Percentiles rank a stretch among this genome's conserved stretches.
Evolutionary conservation across 441 rosid species (phyloP).

Genomic region (Gossypium schwendimanii): DNA sequence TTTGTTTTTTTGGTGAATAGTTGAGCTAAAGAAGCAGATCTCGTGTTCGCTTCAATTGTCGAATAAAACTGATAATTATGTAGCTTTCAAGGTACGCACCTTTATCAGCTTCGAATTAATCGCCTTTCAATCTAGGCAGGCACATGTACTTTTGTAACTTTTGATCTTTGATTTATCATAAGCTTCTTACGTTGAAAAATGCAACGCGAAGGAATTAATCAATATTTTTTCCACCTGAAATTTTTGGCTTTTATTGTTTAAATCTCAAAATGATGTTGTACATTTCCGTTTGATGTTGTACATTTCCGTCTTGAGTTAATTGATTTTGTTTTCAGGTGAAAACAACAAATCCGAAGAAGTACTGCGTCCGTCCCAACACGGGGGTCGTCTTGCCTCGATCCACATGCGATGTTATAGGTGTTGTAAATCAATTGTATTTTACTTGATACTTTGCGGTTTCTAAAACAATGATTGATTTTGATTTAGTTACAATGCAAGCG

Average conservation of each 20-base stretch:
- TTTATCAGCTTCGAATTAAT: not conserved
- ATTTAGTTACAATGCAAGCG: conserved; percentile 75
- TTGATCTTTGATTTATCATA: not conserved
- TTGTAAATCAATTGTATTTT: not conserved
- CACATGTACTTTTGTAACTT: not conserved
- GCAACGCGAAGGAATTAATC: not conserved
- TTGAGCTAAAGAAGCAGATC: conserved; percentile 86
- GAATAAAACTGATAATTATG: conserved; percentile 55
- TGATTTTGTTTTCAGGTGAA: conserved; percentile 45
- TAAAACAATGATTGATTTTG: not conserved
- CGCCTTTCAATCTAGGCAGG: not conserved
- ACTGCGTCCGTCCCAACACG: conserved; percentile 70
- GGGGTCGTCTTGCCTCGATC: conserved; percentile 69
- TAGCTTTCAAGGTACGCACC: conserved; percentile 53
- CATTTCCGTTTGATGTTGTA: too few species aligned
- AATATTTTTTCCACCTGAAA: not conserved
- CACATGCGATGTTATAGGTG: conserved; percentile 57
- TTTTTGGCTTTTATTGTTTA: not conserved
- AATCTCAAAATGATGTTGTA: not conserved
- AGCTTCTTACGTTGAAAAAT: not conserved
- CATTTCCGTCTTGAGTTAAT: not conserved
- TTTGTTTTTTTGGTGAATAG: conserved; percentile 26
- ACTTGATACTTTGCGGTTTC: not conserved
- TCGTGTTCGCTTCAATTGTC: conserved; percentile 63
- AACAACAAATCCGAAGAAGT: conserved; percentile 75